A percentile compares a stretch with the other conserved stretches of the same genome.
Conservation (phyloP, 148 eudicot genomes). For the Chenopodium suecicum region DNA sequence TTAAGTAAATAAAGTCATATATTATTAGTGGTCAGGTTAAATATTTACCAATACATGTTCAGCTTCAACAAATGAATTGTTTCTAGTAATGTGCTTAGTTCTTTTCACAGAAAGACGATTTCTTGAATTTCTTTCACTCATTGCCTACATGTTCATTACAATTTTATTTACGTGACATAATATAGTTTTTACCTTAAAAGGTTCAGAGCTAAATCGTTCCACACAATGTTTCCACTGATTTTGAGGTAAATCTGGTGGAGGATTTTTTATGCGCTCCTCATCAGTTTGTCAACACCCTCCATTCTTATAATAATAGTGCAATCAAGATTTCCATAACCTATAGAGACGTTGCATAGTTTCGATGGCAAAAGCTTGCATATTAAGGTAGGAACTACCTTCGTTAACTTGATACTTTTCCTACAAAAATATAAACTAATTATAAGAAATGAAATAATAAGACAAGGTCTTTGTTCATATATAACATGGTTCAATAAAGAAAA, state of each 20-base stretch:
- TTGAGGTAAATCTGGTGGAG: conserved; percentile 1
- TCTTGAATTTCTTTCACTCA: not conserved
- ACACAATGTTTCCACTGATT: conserved; percentile 5
- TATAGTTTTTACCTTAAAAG: not conserved
- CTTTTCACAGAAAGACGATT: conserved; percentile 4
- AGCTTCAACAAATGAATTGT: not conserved
- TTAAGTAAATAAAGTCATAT: not conserved
- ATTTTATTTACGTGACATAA: no score
- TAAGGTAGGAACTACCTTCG: not conserved
- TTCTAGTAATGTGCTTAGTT: not conserved
- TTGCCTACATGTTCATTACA: not conserved
- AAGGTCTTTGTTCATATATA: no score
- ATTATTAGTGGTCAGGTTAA: no score
- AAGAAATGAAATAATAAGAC: not conserved
- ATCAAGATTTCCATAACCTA: not conserved
- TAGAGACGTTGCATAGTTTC: conserved; percentile 9
- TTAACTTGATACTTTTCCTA: not conserved
- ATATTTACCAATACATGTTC: conserved; percentile 11
- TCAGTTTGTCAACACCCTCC: not conserved
- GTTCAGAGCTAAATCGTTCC: not conserved
- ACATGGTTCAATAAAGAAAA: no score
- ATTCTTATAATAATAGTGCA: conserved; percentile 11
- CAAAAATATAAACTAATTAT: not conserved
- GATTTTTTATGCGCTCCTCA: not conserved
- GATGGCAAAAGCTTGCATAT: conserved; percentile 11